phyloP scores from a whole-genome alignment of 371 early-diverging fungal species.

The Entomophthora muscae region DNA sequence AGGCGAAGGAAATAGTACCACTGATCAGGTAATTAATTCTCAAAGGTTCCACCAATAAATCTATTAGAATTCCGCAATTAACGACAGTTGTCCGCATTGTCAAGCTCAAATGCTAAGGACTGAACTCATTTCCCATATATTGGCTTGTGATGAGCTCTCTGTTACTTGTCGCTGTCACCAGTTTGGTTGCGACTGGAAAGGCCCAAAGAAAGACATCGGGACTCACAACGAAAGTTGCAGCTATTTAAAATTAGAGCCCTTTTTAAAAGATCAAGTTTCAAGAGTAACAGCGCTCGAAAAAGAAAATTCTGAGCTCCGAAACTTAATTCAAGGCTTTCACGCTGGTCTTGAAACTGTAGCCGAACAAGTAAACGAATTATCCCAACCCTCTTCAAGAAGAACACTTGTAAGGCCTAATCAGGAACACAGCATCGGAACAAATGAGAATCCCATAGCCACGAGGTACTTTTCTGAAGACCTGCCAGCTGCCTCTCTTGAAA shows the following conservation, averaged over 20 bases:
- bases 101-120: background rate
- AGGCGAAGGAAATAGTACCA: background rate
- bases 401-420: background rate
- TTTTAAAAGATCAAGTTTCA: background rate
- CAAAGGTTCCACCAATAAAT: no score
- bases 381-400: background rate
- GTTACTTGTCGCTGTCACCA: background rate
- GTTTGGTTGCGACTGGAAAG: conserved; percentile 3
- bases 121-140: background rate
- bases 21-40: no score
- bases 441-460: background rate
- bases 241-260: conserved; percentile 5
- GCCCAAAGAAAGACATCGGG: background rate
- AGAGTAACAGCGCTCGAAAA: background rate
- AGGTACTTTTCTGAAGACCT: background rate
- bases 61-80: no score
- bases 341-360: background rate
- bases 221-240: background rate
- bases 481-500: background rate
- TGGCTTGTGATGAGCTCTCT: background rate
- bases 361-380: background rate
- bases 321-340: background rate
- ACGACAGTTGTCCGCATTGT: conserved; percentile 1
- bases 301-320: background rate
- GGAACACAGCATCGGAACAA: background rate